Conservation (phyloP, 73 alveolate species). For the Paramecium pentaurelia region DNA sequence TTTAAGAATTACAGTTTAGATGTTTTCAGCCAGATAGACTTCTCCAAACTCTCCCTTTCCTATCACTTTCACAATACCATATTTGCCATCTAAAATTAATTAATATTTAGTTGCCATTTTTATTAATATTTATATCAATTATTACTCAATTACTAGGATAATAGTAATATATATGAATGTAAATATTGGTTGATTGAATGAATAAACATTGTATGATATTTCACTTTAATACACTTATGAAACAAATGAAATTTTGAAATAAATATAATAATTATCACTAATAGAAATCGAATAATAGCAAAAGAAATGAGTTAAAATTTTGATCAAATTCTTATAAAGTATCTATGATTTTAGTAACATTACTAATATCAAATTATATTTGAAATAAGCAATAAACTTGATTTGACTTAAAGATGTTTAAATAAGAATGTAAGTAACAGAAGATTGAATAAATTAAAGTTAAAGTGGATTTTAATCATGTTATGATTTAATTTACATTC, state of each 20-base stretch:
- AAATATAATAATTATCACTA: too few species aligned
- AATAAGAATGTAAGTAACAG: not conserved
- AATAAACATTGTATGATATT: too few species aligned
- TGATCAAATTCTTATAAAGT: too few species aligned
- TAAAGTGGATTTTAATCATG: not conserved
- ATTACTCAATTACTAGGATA: not conserved
- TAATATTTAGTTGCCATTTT: not conserved
- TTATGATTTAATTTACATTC: not conserved
- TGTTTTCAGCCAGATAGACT: slow-evolving; percentile 30
- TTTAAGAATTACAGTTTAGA: not conserved
- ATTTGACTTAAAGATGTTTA: not conserved
- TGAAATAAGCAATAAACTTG: not conserved
- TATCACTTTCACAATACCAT: not conserved
- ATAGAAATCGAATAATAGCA: too few species aligned
- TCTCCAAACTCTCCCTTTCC: slow-evolving; percentile 47
- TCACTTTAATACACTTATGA: too few species aligned
- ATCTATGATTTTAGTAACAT: too few species aligned
- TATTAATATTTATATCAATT: not conserved
- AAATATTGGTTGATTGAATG: too few species aligned
- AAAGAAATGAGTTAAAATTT: too few species aligned
- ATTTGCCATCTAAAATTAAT: not conserved
- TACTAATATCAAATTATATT: not conserved
- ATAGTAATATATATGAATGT: too few species aligned
- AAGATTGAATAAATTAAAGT: not conserved
- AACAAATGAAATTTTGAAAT: too few species aligned